A percentile compares a stretch with the other conserved stretches of the same genome.
These are phyloP conservation scores for Eucalyptus curtisii DNA, from an alignment of 345 rosid genomes.

Conservation along the genomic window DNA sequence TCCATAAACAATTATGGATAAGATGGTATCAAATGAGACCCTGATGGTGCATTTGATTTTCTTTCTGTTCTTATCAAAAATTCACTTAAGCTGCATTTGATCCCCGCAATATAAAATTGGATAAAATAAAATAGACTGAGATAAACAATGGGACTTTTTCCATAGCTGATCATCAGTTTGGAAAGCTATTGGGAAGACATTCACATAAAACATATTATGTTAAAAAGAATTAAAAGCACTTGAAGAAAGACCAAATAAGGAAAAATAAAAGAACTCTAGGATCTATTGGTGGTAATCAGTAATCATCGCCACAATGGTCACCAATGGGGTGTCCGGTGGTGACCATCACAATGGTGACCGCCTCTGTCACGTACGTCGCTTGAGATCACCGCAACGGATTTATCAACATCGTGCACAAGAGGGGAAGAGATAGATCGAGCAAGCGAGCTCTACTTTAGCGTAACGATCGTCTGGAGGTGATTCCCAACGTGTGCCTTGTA, in stretches of 20 bases:
- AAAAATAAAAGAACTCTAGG: not conserved
- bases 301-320: not conserved
- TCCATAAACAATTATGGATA: not conserved
- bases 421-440: not conserved
- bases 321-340: not conserved
- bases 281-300: not conserved
- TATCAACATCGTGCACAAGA: not conserved
- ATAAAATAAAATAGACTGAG: not conserved
- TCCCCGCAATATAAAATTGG: no score
- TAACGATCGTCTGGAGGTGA: no score
- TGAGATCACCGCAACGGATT: not conserved
- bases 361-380: not conserved
- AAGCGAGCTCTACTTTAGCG: not conserved
- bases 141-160: not conserved
- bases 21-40: not conserved
- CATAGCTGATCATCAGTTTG: not conserved
- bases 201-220: not conserved
- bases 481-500: accelerated
- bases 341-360: not conserved
- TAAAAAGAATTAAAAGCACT: not conserved
- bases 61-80: not conserved
- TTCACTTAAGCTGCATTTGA: not conserved
- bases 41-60: not conserved
- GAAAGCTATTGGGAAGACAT: not conserved
- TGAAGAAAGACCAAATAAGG: not conserved